phyloP scores from a whole-genome alignment of 331 rosid genomes.

The Erythrophleum ivorense region DNA sequence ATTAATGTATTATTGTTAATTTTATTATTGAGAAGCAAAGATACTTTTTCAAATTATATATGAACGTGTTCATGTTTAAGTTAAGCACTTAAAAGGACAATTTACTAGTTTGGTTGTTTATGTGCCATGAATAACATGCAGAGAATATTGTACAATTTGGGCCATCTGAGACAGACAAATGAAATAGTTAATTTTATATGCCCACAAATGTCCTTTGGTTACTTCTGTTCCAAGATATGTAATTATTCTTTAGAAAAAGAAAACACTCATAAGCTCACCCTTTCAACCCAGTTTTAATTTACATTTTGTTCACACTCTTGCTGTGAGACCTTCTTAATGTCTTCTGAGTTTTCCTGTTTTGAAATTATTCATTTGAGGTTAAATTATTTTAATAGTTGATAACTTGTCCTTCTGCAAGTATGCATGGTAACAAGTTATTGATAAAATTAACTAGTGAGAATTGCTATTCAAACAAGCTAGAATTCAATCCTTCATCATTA shows the following conservation, averaged over 20 bases:
- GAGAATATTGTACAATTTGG: slow-evolving; percentile 55
- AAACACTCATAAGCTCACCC: slow-evolving; percentile 5
- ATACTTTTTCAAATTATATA: slow-evolving; percentile 36
- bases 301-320: slow-evolving; percentile 35
- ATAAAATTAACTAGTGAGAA: slow-evolving; percentile 21
- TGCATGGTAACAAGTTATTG: slow-evolving; percentile 31
- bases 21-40: slow-evolving; percentile 41
- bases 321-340: slow-evolving; percentile 23
- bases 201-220: slow-evolving; percentile 37
- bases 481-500: slow-evolving; percentile 27
- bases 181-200: slow-evolving; percentile 38
- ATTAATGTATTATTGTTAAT: slow-evolving; percentile 31
- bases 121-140: slow-evolving; percentile 49
- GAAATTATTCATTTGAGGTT: slow-evolving; percentile 32
- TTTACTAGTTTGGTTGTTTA: slow-evolving; percentile 52
- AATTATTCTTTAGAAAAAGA: neutral
- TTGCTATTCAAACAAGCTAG: slow-evolving; percentile 9
- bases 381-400: slow-evolving; percentile 16
- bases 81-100: slow-evolving; percentile 41
- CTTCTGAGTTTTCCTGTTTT: slow-evolving; percentile 34
- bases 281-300: neutral
- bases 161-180: slow-evolving; percentile 43
- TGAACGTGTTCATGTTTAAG: slow-evolving; percentile 48
- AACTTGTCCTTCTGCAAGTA: slow-evolving; percentile 26
- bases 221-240: slow-evolving; percentile 37